Percentiles rank a stretch among this genome's conserved stretches.
phyloP scores from a whole-genome alignment of 2,329 filamentous ascomycete species.

The Fusarium sp. region DNA sequence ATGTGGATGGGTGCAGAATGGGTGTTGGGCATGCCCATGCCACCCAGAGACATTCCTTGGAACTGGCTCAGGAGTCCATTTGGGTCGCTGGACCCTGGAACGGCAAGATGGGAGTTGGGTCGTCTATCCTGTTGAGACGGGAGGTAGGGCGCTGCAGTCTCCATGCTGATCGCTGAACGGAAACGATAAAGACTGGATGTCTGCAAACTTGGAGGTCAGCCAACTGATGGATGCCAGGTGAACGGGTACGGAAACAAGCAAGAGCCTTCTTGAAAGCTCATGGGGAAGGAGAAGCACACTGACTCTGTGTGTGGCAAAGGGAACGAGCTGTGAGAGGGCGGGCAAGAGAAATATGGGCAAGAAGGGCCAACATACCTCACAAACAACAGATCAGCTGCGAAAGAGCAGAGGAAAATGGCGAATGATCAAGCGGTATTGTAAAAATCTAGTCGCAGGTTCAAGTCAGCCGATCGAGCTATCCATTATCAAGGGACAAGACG shows the following conservation, averaged over 20 bases:
- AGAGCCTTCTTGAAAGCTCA: neutral
- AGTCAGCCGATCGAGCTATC: slow-evolving; percentile 1
- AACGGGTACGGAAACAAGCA: neutral
- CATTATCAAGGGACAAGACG: neutral
- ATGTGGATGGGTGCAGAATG: slow-evolving; percentile 49
- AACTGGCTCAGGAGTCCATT: slow-evolving; percentile 51
- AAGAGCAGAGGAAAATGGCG: slow-evolving; percentile 46
- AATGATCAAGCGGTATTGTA: slow-evolving; percentile 45
- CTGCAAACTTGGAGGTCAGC: slow-evolving; percentile 12
- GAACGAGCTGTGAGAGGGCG: neutral
- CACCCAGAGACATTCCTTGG: slow-evolving; percentile 52
- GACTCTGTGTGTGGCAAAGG: neutral
- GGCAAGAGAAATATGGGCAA: neutral
- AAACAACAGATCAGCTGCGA: slow-evolving; percentile 49
- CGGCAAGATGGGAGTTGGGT: slow-evolving; percentile 46
- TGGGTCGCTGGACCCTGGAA: slow-evolving; percentile 48
- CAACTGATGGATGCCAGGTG: neutral
- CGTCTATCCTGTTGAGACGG: slow-evolving; percentile 46
- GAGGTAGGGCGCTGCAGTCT: slow-evolving; percentile 50
- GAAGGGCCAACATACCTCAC: slow-evolving; percentile 42
- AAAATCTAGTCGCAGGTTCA: slow-evolving; percentile 41
- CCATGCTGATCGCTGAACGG: slow-evolving; percentile 51
- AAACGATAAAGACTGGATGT: slow-evolving; percentile 52
- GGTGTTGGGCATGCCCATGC: slow-evolving; percentile 49
- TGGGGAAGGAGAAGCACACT: neutral